Percentiles rank a stretch among this genome's conserved stretches.
phyloP scores from a whole-genome alignment of 1,139 yeast species.

The Nakaseomyces bracarensis region DNA sequence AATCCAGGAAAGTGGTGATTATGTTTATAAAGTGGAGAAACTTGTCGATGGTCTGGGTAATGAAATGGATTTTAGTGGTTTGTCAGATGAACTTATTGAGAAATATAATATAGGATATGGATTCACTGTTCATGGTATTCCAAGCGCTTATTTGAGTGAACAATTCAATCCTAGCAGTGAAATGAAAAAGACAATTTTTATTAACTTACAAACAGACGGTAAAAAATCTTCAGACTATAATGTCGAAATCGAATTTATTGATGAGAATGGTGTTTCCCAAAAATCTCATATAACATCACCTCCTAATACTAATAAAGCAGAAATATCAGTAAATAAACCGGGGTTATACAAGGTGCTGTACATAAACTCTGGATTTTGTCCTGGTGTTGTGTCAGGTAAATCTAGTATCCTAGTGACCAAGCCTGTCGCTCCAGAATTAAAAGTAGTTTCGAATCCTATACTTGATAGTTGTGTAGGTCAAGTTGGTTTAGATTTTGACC shows the following conservation, averaged over 20 bases:
- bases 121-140: conserved; percentile 59
- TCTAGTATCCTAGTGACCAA: conserved; percentile 41
- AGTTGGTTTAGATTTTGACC: conserved; percentile 69
- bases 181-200: conserved; percentile 39
- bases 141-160: conserved; percentile 39
- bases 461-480: conserved; percentile 88
- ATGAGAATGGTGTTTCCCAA: conserved; percentile 29
- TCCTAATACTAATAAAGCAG: conserved; percentile 20
- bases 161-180: conserved; percentile 34
- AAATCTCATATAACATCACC: conserved; percentile 24
- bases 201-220: conserved; percentile 27
- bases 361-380: conserved; percentile 54
- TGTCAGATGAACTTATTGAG: conserved; percentile 28
- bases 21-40: conserved; percentile 58
- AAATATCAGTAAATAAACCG: conserved; percentile 34
- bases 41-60: conserved; percentile 75
- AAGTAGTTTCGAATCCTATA: conserved; percentile 50
- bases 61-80: conserved; percentile 42
- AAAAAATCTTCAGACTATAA: conserved; percentile 19
- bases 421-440: conserved; percentile 48
- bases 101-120: conserved; percentile 43
- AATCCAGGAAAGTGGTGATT: conserved; percentile 45
- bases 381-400: conserved; percentile 47
- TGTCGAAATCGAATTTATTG: conserved; percentile 36
- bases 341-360: conserved; percentile 54